phyloP scores from a whole-genome alignment of 805 yeast species.

The Kurtzmaniella fragi region DNA sequence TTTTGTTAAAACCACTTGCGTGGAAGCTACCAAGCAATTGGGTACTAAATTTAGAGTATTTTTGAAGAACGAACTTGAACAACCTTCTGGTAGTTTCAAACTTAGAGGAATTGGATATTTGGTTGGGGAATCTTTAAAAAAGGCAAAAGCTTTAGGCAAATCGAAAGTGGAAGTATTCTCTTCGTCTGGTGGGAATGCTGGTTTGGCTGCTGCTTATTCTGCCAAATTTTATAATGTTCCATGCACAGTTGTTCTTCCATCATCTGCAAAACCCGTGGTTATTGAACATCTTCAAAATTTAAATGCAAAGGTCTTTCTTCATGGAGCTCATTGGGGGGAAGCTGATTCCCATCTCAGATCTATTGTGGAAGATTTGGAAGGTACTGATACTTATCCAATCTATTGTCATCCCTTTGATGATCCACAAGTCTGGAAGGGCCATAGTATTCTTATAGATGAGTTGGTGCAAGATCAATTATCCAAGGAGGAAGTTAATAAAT shows the following conservation, averaged over 20 bases:
- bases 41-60: slow-evolving; percentile 27
- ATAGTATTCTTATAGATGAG: slow-evolving; percentile 20
- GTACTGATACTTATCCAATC: slow-evolving; percentile 10
- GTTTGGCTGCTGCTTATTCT: slow-evolving; percentile 50
- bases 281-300: slow-evolving; percentile 37
- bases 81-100: slow-evolving; percentile 57
- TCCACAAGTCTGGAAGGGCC: slow-evolving; percentile 27
- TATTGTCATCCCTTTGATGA: slow-evolving; percentile 32
- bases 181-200: slow-evolving; percentile 55
- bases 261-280: slow-evolving; percentile 41
- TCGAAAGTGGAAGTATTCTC: slow-evolving; percentile 28
- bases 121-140: slow-evolving; percentile 27
- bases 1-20: slow-evolving; percentile 31
- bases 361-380: neutral
- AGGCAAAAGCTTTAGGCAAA: slow-evolving; percentile 15
- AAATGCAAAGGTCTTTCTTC: slow-evolving; percentile 48
- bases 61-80: slow-evolving; percentile 47
- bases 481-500: slow-evolving; percentile 9
- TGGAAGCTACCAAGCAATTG: slow-evolving; percentile 29
- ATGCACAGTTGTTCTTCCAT: slow-evolving; percentile 65
- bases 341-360: slow-evolving; percentile 28
- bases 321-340: slow-evolving; percentile 45
- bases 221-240: slow-evolving; percentile 28
- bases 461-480: slow-evolving; percentile 17
- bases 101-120: slow-evolving; percentile 51